Base-by-base conservation (phyloP, 768 basidiomycete species). In the Leucogyrophana mollusca region DNA sequence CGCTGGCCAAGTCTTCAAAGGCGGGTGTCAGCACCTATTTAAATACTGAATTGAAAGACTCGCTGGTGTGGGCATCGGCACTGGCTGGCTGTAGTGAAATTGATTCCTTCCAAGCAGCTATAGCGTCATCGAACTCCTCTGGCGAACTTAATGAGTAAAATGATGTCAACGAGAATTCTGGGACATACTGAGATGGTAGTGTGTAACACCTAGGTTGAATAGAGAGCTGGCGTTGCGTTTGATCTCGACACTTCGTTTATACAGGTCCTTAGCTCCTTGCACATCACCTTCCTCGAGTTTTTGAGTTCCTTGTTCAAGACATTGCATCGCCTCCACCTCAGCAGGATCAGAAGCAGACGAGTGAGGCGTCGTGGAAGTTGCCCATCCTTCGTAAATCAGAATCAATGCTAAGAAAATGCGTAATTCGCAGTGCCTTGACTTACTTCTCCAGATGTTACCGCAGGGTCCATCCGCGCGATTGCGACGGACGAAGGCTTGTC, bases 81-180 rank as follows among this genome's bases (percentile, higher is more conserved):
- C 87, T 91, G 44, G 83, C 79, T 27, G 91, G 91, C 54, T 92
- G 87, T 34, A 92, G 67, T 18, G 77, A 66, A 47, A 93, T 89
- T 3, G 87, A 87, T 56, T 90, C 87, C 52, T 90, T 87, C 91
- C 91, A 94, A 25, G 85, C 81, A 33, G 79, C 69, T 51, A 94
- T 93, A 23, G 91, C 91, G 25, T 87, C 81, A 56, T 90, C 86
- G 62, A 83, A 94, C 61, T 93, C 87, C 79, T 92, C 90, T 94
- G 47, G 30, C 51, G 32, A 47, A 45, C 34, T 46, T 35, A 38
- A 30, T 53, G 39, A 56, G 52, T 40, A 49, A 20, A 45, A 43
- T 46, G 23, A 38, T 55, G 35, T 39, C 40, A n/a, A 51, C 8
- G 45, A 45, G 49, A 56, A 46, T 49, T 39, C 37, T 42, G 21